A percentile compares a stretch with the other conserved stretches of the same genome.
phyloP scores from a whole-genome alignment of 768 basidiomycete species.

The Tephrocybe sp. region DNA sequence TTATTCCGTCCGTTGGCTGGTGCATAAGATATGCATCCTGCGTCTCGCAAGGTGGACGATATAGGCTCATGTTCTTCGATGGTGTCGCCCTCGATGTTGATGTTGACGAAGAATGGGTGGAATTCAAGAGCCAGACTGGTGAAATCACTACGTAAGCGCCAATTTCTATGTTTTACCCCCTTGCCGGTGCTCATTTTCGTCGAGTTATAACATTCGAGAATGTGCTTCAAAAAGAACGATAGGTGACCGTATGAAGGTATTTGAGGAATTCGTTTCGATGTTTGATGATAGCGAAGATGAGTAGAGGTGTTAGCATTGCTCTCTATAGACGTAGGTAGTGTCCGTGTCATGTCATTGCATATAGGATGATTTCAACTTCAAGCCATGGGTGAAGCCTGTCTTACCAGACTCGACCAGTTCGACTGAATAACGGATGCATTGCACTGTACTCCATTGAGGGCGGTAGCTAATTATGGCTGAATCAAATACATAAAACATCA shows the following conservation, averaged over 20 bases:
- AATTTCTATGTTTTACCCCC: no score
- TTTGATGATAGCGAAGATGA: slow-evolving; percentile 30
- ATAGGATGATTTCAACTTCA: slow-evolving; percentile 13
- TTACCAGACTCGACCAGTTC: slow-evolving; percentile 31
- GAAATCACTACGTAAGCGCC: slow-evolving; percentile 26
- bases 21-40: slow-evolving; percentile 38
- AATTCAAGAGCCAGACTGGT: slow-evolving; percentile 29
- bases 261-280: slow-evolving; percentile 40
- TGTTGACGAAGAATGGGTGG: slow-evolving; percentile 42
- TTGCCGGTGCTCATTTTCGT: neutral
- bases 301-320: no score
- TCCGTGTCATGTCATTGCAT: neutral
- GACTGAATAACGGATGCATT: slow-evolving; percentile 31
- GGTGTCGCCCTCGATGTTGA: slow-evolving; percentile 40
- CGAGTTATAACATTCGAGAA: slow-evolving; percentile 35
- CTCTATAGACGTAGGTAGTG: no score
- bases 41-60: slow-evolving; percentile 41
- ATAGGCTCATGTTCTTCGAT: slow-evolving; percentile 45
- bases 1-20: slow-evolving; percentile 41
- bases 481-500: neutral
- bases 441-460: slow-evolving; percentile 30
- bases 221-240: slow-evolving; percentile 30
- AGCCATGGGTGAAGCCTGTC: slow-evolving; percentile 21
- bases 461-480: no score
- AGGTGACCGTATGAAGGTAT: slow-evolving; percentile 41